Conservation (phyloP, 768 basidiomycete genomes). For the Kwoniella bestiolae region DNA sequence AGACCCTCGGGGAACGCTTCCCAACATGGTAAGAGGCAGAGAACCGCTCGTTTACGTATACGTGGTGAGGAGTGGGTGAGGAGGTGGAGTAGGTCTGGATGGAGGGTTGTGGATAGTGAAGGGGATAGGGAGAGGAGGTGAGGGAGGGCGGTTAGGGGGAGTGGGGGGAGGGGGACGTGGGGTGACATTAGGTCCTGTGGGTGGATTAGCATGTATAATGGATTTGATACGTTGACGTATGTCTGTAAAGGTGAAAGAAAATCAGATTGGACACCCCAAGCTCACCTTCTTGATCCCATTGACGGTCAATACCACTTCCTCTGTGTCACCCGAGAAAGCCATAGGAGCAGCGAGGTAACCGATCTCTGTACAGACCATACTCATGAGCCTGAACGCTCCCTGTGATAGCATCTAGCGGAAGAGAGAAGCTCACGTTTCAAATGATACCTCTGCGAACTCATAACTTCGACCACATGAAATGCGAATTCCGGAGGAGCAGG, state of each 20-base stretch:
- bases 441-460: constrained; percentile 89
- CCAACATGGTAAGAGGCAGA: constrained; percentile 79
- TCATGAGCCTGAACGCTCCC: background rate
- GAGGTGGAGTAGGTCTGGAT: constrained; percentile 78
- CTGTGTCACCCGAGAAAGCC: constrained; percentile 90
- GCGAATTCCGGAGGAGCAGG: constrained; percentile 91
- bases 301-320: constrained; percentile 95
- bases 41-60: constrained; percentile 86
- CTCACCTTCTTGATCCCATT: constrained; percentile 63
- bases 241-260: too few species aligned
- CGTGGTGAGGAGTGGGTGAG: constrained; percentile 43
- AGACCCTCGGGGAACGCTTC: constrained; percentile 80
- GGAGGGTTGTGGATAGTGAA: constrained; percentile 69
- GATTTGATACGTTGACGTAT: too few species aligned
- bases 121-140: constrained; percentile 43
- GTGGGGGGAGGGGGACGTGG: constrained; percentile 42
- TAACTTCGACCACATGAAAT: constrained; percentile 96
- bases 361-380: constrained; percentile 61
- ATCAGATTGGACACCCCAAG: background rate
- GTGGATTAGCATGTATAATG: too few species aligned
- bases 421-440: constrained; percentile 66
- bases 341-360: constrained; percentile 93
- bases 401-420: background rate
- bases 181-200: constrained; percentile 51
- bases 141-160: constrained; percentile 56